phyloP scores from a whole-genome alignment of 306 rosid species.

The Begonia loranthoides region DNA sequence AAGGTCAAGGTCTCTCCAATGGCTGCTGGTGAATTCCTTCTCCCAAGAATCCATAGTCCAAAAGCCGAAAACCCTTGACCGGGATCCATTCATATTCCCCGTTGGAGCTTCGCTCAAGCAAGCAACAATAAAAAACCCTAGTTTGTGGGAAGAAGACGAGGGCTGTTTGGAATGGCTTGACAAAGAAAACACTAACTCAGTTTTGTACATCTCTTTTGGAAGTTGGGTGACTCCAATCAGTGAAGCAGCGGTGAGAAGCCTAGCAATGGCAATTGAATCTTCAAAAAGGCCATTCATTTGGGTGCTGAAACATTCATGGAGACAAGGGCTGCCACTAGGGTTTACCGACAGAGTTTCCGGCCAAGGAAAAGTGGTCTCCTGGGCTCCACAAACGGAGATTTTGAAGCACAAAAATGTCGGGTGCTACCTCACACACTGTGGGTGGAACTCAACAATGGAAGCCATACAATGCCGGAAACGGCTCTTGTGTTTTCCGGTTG shows the following conservation, averaged over 20 bases:
- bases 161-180: constrained; percentile 60
- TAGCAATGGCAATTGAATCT: constrained; percentile 54
- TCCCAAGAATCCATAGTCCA: constrained; percentile 23
- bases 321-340: constrained; percentile 41
- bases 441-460: constrained; percentile 90
- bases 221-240: constrained; percentile 84
- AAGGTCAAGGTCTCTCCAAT: constrained; percentile 36
- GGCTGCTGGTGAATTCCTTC: constrained; percentile 60
- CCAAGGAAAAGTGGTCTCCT: constrained; percentile 47
- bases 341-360: constrained; percentile 25
- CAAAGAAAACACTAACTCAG: constrained; percentile 24
- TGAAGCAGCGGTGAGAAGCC: constrained; percentile 32
- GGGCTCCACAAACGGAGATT: constrained; percentile 78
- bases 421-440: constrained; percentile 79
- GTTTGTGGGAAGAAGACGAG: constrained; percentile 67
- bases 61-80: constrained; percentile 1
- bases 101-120: constrained; percentile 31
- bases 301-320: constrained; percentile 53
- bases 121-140: constrained; percentile 15
- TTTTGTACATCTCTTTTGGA: constrained; percentile 70
- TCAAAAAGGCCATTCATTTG: constrained; percentile 54
- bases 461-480: constrained; percentile 52
- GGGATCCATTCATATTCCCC: constrained; percentile 17
- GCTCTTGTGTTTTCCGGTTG: constrained; percentile 59
- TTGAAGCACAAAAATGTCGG: constrained; percentile 43